Percentiles rank a stretch among this genome's conserved stretches.
phyloP scores from a whole-genome alignment of 139 green algal species.

The Spirogloea muscicola region DNA sequence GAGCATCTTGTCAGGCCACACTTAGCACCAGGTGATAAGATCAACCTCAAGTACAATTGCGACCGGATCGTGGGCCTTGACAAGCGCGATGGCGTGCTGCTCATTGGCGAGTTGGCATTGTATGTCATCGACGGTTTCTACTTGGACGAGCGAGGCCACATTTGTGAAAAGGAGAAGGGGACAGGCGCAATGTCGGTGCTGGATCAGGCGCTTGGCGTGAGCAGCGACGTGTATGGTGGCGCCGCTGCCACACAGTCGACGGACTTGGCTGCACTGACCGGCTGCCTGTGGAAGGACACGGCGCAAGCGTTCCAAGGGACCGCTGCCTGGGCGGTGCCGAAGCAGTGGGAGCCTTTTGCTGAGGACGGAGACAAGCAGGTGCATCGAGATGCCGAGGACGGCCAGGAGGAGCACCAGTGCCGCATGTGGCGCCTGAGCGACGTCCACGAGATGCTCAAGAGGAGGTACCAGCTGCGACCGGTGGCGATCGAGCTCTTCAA shows the following conservation, averaged over 20 bases:
- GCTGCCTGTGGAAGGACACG: too few relatives aligned
- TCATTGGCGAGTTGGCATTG: slow-evolving; percentile 42
- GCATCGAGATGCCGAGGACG: background rate
- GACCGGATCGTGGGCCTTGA: slow-evolving; percentile 42
- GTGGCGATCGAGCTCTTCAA: slow-evolving; percentile 66
- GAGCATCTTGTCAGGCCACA: slow-evolving; percentile 43
- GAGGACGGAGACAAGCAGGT: slow-evolving; percentile 1
- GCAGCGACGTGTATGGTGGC: too few relatives aligned
- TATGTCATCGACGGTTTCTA: slow-evolving; percentile 43
- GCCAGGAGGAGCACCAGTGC: slow-evolving; percentile 17
- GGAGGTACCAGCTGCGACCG: slow-evolving; percentile 63
- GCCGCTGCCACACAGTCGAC: too few relatives aligned
- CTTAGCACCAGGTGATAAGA: slow-evolving; percentile 28
- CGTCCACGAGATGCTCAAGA: slow-evolving; percentile 57
- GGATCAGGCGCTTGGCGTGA: slow-evolving; percentile 36
- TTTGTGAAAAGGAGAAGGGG: slow-evolving; percentile 37
- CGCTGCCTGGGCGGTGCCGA: too few relatives aligned
- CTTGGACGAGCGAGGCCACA: slow-evolving; percentile 11
- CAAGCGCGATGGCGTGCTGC: slow-evolving; percentile 39
- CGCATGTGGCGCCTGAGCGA: slow-evolving; percentile 28
- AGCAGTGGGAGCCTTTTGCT: too few relatives aligned
- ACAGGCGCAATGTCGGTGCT: slow-evolving; percentile 25
- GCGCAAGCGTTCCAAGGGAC: too few relatives aligned
- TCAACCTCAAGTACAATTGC: slow-evolving; percentile 37
- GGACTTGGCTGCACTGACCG: too few relatives aligned